A percentile compares a stretch with the other conserved stretches of the same genome.
These are phyloP conservation scores for Pochonia chlamydosporia DNA, from an alignment of 2,329 filamentous ascomycete genomes.

Conservation along the genomic window DNA sequence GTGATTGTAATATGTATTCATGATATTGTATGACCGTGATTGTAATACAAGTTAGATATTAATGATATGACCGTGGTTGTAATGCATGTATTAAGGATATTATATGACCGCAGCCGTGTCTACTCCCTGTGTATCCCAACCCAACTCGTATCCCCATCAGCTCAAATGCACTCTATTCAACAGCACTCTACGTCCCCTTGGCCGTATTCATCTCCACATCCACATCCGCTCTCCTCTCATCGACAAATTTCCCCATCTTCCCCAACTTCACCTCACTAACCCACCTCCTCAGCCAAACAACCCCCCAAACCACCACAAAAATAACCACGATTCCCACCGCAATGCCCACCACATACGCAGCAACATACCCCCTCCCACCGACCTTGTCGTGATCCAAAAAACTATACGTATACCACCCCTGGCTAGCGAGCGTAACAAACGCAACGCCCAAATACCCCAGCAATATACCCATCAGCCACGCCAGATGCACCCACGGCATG, in stretches of 20 bases:
- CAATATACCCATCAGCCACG: slow-evolving; percentile 63
- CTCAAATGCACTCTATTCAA: too few species aligned
- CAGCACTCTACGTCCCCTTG: too few species aligned
- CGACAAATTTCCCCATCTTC: slow-evolving; percentile 36
- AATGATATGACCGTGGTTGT: background rate
- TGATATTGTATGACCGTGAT: background rate
- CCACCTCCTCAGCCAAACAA: slow-evolving; percentile 46
- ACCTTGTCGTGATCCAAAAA: slow-evolving; percentile 65
- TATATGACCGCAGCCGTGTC: too few species aligned
- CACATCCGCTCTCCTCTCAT: slow-evolving; percentile 17
- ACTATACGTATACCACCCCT: slow-evolving; percentile 69
- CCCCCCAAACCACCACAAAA: slow-evolving; percentile 44
- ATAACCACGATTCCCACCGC: slow-evolving; percentile 45
- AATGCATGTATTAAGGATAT: background rate
- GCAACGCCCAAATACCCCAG: slow-evolving; percentile 67
- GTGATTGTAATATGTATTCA: background rate
- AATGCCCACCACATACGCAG: slow-evolving; percentile 59
- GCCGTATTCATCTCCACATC: slow-evolving; percentile 23
- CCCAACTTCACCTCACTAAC: slow-evolving; percentile 41
- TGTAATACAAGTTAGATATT: background rate
- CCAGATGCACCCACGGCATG: slow-evolving; percentile 56
- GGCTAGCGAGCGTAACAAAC: slow-evolving; percentile 63
- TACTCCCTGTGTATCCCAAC: too few species aligned
- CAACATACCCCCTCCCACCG: slow-evolving; percentile 43
- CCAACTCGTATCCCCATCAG: too few species aligned